Conservation (phyloP, 2,329 filamentous ascomycete genomes). For the Aspergillus uvarum region DNA sequence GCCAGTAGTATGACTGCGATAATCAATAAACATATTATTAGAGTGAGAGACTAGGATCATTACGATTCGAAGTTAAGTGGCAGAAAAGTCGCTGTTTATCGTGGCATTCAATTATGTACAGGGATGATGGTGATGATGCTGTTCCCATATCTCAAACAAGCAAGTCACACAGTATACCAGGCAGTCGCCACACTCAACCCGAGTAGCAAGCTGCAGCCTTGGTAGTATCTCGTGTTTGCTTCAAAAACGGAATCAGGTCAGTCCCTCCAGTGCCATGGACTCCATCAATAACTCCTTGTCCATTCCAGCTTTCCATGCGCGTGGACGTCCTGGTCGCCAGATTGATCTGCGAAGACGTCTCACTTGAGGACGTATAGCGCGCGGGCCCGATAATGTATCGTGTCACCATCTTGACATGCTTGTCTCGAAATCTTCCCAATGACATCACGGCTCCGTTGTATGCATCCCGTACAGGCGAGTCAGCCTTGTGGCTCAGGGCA, state of each 20-base stretch:
- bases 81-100: not conserved
- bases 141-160: not conserved
- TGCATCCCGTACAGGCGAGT: slow-evolving; percentile 39
- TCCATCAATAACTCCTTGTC: slow-evolving; percentile 33
- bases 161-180: not conserved
- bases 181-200: slow-evolving; percentile 9
- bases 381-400: slow-evolving; percentile 53
- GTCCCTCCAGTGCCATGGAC: slow-evolving; percentile 55
- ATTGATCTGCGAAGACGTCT: slow-evolving; percentile 32
- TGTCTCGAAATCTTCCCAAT: slow-evolving; percentile 50
- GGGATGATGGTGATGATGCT: not conserved
- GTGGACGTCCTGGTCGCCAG: slow-evolving; percentile 49
- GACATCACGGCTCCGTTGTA: slow-evolving; percentile 50
- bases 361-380: slow-evolving; percentile 18
- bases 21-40: too few species aligned
- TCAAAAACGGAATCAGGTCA: slow-evolving; percentile 54
- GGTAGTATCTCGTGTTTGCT: slow-evolving; percentile 54
- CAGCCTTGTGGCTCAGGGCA: slow-evolving; percentile 36
- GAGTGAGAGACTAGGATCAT: too few species aligned
- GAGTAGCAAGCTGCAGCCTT: slow-evolving; percentile 39
- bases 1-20: too few species aligned
- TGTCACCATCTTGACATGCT: slow-evolving; percentile 55
- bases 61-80: too few species aligned
- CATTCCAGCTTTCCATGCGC: slow-evolving; percentile 29
- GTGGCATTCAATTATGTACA: not conserved